Conservation (phyloP, 2,329 filamentous ascomycete species). For the Aulographum hederae region DNA sequence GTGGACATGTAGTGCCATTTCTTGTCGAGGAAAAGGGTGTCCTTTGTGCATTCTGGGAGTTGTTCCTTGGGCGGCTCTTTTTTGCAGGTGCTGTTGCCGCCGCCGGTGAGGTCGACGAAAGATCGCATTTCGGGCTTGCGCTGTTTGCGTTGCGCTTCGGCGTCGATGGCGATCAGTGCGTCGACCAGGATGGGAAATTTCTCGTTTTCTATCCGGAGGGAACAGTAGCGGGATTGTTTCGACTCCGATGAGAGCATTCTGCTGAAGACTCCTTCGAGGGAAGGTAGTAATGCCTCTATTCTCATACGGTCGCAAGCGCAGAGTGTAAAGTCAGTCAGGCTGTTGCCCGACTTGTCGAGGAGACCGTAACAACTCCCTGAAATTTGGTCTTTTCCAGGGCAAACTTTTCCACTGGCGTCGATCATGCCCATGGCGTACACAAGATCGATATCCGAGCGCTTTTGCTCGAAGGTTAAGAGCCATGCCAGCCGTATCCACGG, state of each 20-base stretch:
- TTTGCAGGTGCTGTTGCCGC: slow-evolving; percentile 5
- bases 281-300: slow-evolving; percentile 56
- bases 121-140: slow-evolving; percentile 35
- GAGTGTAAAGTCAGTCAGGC: slow-evolving; percentile 53
- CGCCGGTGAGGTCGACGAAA: slow-evolving; percentile 44
- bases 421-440: slow-evolving; percentile 52
- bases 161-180: slow-evolving; percentile 34
- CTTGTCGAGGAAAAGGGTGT: slow-evolving; percentile 40
- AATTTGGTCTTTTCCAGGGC: slow-evolving; percentile 39
- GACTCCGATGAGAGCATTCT: too few species aligned
- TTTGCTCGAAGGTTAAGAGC: slow-evolving; percentile 57
- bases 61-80: too few species aligned
- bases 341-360: slow-evolving; percentile 42
- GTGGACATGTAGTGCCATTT: slow-evolving; percentile 64
- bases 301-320: slow-evolving; percentile 59
- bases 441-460: slow-evolving; percentile 45
- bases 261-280: slow-evolving; percentile 47
- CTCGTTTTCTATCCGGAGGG: slow-evolving; percentile 44
- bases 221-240: slow-evolving; percentile 33
- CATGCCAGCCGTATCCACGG: slow-evolving; percentile 76
- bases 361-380: slow-evolving; percentile 60
- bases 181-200: slow-evolving; percentile 40
- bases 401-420: slow-evolving; percentile 31
- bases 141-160: slow-evolving; percentile 17
- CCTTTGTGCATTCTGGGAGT: slow-evolving; percentile 40